A percentile compares a stretch with the other conserved stretches of the same genome.
Conservation (phyloP, 73 alveolate genomes). For the Breviolum minutum region DNA sequence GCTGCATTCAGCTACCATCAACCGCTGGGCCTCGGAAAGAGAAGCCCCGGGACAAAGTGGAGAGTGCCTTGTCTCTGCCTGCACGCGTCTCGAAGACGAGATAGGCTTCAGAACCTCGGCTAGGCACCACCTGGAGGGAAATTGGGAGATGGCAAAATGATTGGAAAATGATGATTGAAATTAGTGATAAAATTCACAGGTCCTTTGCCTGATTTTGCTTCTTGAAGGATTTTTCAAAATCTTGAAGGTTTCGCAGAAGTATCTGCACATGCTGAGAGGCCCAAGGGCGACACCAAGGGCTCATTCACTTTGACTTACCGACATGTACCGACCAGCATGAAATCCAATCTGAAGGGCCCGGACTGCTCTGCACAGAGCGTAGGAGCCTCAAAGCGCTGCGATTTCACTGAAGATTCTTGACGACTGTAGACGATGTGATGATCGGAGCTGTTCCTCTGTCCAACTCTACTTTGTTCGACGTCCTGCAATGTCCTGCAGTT, state of each 20-base stretch:
- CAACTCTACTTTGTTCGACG: too few species aligned
- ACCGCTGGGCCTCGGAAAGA: conserved; percentile 50
- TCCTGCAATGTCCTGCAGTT: too few species aligned
- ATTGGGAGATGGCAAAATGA: background rate
- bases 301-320: background rate
- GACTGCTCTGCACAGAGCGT: conserved; percentile 38
- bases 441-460: too few species aligned
- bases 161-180: background rate
- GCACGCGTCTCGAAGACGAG: conserved; percentile 63
- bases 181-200: too few species aligned
- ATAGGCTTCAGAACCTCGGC: conserved; percentile 69
- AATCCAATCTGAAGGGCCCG: background rate
- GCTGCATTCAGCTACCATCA: too few species aligned
- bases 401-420: too few species aligned
- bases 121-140: background rate
- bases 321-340: background rate
- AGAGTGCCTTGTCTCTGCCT: conserved; percentile 48
- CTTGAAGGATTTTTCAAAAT: too few species aligned
- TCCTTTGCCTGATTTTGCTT: too few species aligned
- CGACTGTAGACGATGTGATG: too few species aligned
- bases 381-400: conserved; percentile 20
- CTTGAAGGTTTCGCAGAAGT: too few species aligned
- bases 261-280: too few species aligned
- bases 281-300: too few species aligned
- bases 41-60: conserved; percentile 43